These are phyloP conservation scores for Aspergillus calidoustus DNA, from an alignment of 2,329 filamentous ascomycete genomes.

Conservation along the genomic window DNA sequence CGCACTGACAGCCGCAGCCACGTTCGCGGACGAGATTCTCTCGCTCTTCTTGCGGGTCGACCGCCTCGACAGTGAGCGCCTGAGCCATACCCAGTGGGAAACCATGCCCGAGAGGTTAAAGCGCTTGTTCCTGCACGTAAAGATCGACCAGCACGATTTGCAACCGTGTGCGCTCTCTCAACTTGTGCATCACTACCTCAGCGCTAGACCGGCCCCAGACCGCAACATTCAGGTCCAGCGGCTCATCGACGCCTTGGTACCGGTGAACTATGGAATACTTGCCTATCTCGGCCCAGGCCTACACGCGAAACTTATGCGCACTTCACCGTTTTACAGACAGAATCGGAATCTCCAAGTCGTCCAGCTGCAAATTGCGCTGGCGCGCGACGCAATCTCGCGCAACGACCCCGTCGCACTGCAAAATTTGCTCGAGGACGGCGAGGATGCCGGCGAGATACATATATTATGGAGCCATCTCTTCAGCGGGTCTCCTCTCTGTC, in stretches of 20 bases:
- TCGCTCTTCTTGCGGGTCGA: not conserved
- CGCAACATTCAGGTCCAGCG: not conserved
- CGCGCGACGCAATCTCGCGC: not conserved
- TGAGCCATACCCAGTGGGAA: not conserved
- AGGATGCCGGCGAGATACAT: not conserved
- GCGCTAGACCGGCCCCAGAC: not conserved
- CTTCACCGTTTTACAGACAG: not conserved
- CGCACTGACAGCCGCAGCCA: not conserved
- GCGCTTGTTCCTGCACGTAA: not conserved
- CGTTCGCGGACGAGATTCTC: not conserved
- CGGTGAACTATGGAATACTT: not conserved
- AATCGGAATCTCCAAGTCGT: not conserved
- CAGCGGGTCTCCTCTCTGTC: not conserved
- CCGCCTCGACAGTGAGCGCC: not conserved
- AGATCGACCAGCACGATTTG: not conserved
- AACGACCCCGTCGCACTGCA: not conserved
- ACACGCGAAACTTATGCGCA: not conserved
- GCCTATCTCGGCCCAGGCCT: not conserved
- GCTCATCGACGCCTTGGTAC: not conserved
- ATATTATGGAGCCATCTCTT: not conserved
- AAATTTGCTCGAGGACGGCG: not conserved
- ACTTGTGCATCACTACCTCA: not conserved
- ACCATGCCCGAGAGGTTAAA: not conserved
- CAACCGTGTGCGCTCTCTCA: not conserved
- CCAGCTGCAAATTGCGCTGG: not conserved